phyloP scores from a whole-genome alignment of 768 basidiomycete genomes.

The Holtermannia corniformis region DNA sequence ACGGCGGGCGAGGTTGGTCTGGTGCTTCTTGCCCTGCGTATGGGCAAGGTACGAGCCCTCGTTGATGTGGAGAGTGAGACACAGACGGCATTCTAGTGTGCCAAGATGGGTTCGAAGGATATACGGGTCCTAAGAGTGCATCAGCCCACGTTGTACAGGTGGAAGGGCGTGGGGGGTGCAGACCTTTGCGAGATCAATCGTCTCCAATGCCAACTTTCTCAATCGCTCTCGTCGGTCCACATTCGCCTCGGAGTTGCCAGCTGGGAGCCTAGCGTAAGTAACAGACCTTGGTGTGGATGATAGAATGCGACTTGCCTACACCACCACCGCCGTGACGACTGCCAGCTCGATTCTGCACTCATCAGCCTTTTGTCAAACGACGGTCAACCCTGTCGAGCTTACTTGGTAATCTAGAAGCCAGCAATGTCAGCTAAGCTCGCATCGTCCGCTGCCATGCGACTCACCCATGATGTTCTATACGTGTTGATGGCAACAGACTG shows the following conservation, averaged over 20 bases:
- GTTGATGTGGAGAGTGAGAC: constrained; percentile 96
- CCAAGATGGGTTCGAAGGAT: constrained; percentile 98
- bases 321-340: constrained; percentile 40
- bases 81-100: constrained; percentile 94
- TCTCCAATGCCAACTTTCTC: constrained; percentile 89
- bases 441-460: neutral
- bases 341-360: constrained; percentile 36
- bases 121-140: constrained; percentile 68
- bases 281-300: neutral
- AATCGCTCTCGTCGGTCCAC: constrained; percentile 90
- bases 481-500: neutral
- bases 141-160: neutral
- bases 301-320: constrained; percentile 22
- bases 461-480: constrained; percentile 14
- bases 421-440: neutral
- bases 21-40: constrained; percentile 98
- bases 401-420: constrained; percentile 29
- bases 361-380: neutral
- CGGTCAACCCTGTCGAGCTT: constrained; percentile 3
- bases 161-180: constrained; percentile 14
- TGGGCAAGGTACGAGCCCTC: constrained; percentile 98
- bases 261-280: constrained; percentile 33
- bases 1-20: constrained; percentile 92
- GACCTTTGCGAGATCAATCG: constrained; percentile 95
- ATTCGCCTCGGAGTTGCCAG: constrained; percentile 88